Evolutionary conservation across 768 basidiomycete species (phyloP).

Genomic region (Clathrus columnatus): DNA sequence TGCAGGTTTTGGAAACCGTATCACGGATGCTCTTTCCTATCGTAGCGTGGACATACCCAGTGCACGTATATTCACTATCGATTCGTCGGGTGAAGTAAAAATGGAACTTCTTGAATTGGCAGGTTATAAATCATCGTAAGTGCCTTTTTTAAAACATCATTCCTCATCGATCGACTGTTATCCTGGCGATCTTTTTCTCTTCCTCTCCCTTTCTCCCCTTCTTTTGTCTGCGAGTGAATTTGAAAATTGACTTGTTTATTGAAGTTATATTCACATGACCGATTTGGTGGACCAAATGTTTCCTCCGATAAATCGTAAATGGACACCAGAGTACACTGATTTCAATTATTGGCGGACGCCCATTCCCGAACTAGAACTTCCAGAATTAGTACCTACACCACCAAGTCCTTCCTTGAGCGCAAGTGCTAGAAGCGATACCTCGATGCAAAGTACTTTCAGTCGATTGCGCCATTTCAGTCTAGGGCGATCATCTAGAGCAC

Average conservation of each 20-base stretch:
- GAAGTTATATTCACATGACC: constrained; percentile 97
- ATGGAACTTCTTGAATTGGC: constrained; percentile 94
- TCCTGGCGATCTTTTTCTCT: no score
- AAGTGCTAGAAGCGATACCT: constrained; percentile 86
- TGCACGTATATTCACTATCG: constrained; percentile 90
- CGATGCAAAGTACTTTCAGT: constrained; percentile 61
- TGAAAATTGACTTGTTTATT: constrained; percentile 7
- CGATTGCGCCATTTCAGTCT: constrained; percentile 73
- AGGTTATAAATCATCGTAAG: constrained; percentile 92
- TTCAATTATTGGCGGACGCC: constrained; percentile 94
- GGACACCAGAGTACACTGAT: constrained; percentile 87
- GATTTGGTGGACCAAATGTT: constrained; percentile 99
- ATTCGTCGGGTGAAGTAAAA: constrained; percentile 90
- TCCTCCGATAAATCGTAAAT: constrained; percentile 87
- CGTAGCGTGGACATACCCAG: constrained; percentile 91
- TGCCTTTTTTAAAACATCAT: constrained; percentile 10
- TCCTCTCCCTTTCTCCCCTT: not conserved
- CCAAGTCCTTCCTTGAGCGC: constrained; percentile 93
- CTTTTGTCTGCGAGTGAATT: constrained; percentile 1
- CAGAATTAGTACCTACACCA: constrained; percentile 55
- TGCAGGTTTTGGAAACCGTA: constrained; percentile 95
- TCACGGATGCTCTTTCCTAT: constrained; percentile 98
- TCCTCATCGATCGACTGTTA: not conserved
- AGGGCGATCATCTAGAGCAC: constrained; percentile 27
- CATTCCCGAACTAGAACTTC: constrained; percentile 67